Conservation (phyloP, 768 basidiomycete genomes). For the Galerina sulciceps region DNA sequence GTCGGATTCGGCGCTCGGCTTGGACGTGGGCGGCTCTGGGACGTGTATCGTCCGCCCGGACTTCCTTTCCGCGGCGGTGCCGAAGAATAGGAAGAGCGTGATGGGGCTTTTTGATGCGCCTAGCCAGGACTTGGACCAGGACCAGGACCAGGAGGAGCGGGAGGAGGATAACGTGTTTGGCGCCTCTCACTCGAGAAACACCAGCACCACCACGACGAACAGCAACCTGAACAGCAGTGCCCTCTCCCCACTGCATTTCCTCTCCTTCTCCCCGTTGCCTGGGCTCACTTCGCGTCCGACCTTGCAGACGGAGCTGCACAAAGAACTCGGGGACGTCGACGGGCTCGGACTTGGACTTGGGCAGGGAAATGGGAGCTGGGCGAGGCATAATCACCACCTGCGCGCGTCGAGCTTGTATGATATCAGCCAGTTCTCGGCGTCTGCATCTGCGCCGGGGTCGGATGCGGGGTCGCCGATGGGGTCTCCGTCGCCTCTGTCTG, state of each 20-base stretch:
- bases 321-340: slow-evolving; percentile 53
- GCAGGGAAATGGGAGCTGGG: slow-evolving; percentile 19
- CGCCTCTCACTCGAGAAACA: too few relatives aligned
- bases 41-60: slow-evolving; percentile 21
- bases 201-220: background rate
- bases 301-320: slow-evolving; percentile 63
- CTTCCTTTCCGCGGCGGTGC: slow-evolving; percentile 7
- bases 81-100: slow-evolving; percentile 54
- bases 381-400: slow-evolving; percentile 42
- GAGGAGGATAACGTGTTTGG: too few relatives aligned
- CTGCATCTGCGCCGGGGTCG: too few relatives aligned
- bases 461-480: slow-evolving; percentile 27
- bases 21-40: too few relatives aligned
- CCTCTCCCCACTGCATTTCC: slow-evolving; percentile 37
- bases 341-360: slow-evolving; percentile 7
- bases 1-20: background rate
- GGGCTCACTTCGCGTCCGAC: slow-evolving; percentile 32
- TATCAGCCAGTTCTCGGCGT: slow-evolving; percentile 48
- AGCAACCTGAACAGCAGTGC: slow-evolving; percentile 1
- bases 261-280: slow-evolving; percentile 11
- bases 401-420: slow-evolving; percentile 61
- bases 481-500: slow-evolving; percentile 37
- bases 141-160: too few relatives aligned
- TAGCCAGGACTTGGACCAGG: too few relatives aligned
- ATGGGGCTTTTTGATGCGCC: slow-evolving; percentile 61